Evolutionary conservation across 139 green algal species (phyloP), one percentile per base, ranked within the genome.

Genomic region (Pleodorina starrii): DNA sequence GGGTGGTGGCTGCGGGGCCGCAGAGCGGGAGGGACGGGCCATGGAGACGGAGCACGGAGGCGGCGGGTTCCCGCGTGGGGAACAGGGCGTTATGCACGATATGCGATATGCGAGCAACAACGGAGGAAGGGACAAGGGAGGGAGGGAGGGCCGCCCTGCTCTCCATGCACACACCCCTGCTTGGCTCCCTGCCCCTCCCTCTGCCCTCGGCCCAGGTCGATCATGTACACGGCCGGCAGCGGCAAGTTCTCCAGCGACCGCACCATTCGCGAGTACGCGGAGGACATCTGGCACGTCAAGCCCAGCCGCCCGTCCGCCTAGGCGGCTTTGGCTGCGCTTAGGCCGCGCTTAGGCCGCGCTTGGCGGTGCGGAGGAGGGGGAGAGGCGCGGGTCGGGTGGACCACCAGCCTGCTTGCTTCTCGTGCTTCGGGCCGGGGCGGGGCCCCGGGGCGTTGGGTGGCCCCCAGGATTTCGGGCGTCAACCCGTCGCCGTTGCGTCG

Each of bases 181-280:
- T n/a, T n/a, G n/a, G 23, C 57, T 69, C 17, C 57, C 17, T n/a
- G 12, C 57, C 74, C n/a, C 12, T 44, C 63, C 63, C 29, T 6
- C 21, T 60, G 5, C 29, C 48, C 68, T 3, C 32, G 9, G 44
- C 32, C 27, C 73, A 97, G 96, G 90, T 97, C 93, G 89, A 99
- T 99, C 93, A 91, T 98, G 90, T 97, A 96, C 94, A 98, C 97
- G 6, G 97, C 97, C 27, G 94, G 95, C 88, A 96, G 91, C 60
- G 96, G 96, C 91, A 98, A 98, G 93, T 99, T 99, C 96, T 98
- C 93, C 40, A 96, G 92, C 54, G 98, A 99, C 93, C 94, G 98
- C 79, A 99, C 98, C 54, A 99, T 99, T 60, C 78, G 86, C 5
- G 93, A 99, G 93, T 99, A 99, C 86, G 97, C 98, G 5, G 89